phyloP scores from a whole-genome alignment of 2,329 filamentous ascomycete genomes.

The Pyricularia pennisetigena region DNA sequence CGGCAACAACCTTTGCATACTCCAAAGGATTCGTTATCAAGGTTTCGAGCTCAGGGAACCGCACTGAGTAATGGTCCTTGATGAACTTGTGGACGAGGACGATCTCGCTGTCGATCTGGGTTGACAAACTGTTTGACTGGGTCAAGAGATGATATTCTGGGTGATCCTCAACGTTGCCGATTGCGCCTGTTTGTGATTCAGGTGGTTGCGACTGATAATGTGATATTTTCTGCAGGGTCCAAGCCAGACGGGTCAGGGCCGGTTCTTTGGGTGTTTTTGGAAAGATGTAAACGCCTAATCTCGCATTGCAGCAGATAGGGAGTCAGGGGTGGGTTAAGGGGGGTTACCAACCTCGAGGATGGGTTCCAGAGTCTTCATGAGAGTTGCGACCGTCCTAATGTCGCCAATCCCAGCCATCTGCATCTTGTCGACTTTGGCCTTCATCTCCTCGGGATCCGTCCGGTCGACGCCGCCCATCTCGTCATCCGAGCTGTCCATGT shows the following conservation, averaged over 20 bases:
- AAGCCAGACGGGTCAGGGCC: slow-evolving; percentile 58
- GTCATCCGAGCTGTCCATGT: slow-evolving; percentile 48
- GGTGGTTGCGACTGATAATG: slow-evolving; percentile 63
- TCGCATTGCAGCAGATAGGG: slow-evolving; percentile 16
- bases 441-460: slow-evolving; percentile 56
- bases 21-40: slow-evolving; percentile 87
- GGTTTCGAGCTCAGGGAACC: slow-evolving; percentile 86
- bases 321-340: slow-evolving; percentile 5
- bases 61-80: slow-evolving; percentile 85
- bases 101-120: slow-evolving; percentile 87
- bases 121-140: slow-evolving; percentile 81
- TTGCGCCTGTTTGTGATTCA: slow-evolving; percentile 48
- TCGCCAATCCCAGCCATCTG: slow-evolving; percentile 64
- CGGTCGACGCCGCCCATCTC: slow-evolving; percentile 38
- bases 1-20: slow-evolving; percentile 90
- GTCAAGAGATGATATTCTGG: slow-evolving; percentile 84
- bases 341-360: slow-evolving; percentile 74
- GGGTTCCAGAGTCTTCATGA: slow-evolving; percentile 75
- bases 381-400: slow-evolving; percentile 65
- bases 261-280: slow-evolving; percentile 29
- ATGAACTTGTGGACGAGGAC: slow-evolving; percentile 93
- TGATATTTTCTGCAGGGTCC: slow-evolving; percentile 62
- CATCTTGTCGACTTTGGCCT: slow-evolving; percentile 77
- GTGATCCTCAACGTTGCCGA: slow-evolving; percentile 84
- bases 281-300: slow-evolving; percentile 53